phyloP scores from a whole-genome alignment of 352 stramenopile species.

The Phytophthora fragariae region DNA sequence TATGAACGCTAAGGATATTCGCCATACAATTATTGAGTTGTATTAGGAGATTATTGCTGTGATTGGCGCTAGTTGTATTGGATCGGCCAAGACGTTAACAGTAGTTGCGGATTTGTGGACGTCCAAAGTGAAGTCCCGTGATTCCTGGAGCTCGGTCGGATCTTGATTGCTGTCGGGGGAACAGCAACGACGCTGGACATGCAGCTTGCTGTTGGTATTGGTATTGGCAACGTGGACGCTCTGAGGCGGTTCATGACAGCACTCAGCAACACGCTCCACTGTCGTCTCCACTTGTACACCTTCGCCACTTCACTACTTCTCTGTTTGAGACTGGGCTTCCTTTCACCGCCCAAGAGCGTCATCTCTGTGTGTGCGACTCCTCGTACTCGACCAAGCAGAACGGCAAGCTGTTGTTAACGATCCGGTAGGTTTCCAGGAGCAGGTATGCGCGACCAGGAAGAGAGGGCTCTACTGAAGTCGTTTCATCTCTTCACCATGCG shows the following conservation, averaged over 20 bases:
- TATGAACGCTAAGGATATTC: no score
- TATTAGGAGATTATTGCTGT: no score
- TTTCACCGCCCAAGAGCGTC: neutral
- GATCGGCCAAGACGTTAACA: no score
- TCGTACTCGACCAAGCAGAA: no score
- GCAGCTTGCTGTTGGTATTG: neutral
- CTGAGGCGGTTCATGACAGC: neutral
- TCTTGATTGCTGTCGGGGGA: neutral
- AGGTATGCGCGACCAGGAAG: no score
- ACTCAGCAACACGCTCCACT: neutral
- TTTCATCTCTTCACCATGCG: no score
- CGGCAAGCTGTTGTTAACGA: no score
- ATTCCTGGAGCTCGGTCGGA: neutral
- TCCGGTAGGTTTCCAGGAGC: no score
- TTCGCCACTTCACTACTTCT: neutral
- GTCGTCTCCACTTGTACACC: neutral
- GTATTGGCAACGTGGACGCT: neutral
- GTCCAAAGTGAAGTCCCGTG: neutral
- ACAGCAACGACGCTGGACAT: neutral
- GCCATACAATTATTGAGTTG: no score
- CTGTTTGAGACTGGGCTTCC: conserved; percentile 1
- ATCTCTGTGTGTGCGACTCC: neutral
- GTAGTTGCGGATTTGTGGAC: no score
- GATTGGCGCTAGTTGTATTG: no score
- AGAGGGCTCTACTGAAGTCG: no score